Evolutionary conservation across 2,329 filamentous ascomycete species (phyloP).

Genomic region (Stylonectria norvegica): DNA sequence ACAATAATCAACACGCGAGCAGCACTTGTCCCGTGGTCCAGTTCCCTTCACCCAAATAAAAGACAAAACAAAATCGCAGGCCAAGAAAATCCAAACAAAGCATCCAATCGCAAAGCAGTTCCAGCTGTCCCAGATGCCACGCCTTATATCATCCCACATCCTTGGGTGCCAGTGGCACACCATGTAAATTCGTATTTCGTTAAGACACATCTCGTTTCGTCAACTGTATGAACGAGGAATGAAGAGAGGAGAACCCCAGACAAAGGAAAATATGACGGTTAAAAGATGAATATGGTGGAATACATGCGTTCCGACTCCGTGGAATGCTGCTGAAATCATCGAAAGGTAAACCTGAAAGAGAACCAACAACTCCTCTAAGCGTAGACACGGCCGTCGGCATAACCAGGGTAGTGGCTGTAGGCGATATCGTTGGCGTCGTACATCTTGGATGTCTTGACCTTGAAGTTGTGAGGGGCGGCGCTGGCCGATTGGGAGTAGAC

Average conservation of each 20-base stretch:
- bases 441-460: slow-evolving; percentile 34
- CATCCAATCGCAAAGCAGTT: slow-evolving; percentile 7
- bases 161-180: slow-evolving; percentile 21
- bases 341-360: not conserved
- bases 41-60: slow-evolving; percentile 13
- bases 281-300: slow-evolving; percentile 22
- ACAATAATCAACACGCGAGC: slow-evolving; percentile 17
- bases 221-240: slow-evolving; percentile 23
- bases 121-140: slow-evolving; percentile 17
- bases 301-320: slow-evolving; percentile 26
- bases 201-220: slow-evolving; percentile 34
- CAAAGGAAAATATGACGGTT: slow-evolving; percentile 10
- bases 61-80: slow-evolving; percentile 14
- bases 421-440: slow-evolving; percentile 31
- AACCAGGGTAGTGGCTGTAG: slow-evolving; percentile 29
- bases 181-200: slow-evolving; percentile 30
- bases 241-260: slow-evolving; percentile 19
- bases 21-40: slow-evolving; percentile 19
- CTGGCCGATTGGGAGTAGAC: slow-evolving; percentile 30
- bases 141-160: slow-evolving; percentile 28
- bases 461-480: slow-evolving; percentile 23
- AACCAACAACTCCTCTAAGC: slow-evolving; percentile 14
- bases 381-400: slow-evolving; percentile 20
- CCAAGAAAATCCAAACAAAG: slow-evolving; percentile 15
- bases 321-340: slow-evolving; percentile 19